phyloP scores from a whole-genome alignment of 1,284 basidiomycete genomes.

The Papiliotrema flavescens region DNA sequence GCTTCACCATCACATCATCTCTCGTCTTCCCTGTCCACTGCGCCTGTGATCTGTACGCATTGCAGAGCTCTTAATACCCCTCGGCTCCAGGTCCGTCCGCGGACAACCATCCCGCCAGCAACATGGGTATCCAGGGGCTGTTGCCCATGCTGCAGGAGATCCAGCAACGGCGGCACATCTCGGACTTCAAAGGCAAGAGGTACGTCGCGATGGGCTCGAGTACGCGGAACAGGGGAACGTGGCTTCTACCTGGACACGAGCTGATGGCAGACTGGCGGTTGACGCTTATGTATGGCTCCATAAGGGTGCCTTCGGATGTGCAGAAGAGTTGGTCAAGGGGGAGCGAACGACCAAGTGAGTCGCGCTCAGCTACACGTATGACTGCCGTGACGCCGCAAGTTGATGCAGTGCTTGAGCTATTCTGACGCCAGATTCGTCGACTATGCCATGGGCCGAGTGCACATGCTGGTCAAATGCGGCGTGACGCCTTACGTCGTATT shows the following conservation, averaged over 20 bases:
- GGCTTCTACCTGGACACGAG: constrained; percentile 7
- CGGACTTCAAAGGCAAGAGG: constrained; percentile 75
- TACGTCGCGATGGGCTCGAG: constrained; percentile 17
- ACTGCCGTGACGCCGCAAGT: not conserved
- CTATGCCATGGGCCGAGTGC: constrained; percentile 89
- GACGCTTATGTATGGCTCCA: constrained; percentile 92
- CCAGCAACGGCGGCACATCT: constrained; percentile 70
- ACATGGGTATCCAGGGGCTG: constrained; percentile 92
- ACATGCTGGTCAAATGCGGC: constrained; percentile 76
- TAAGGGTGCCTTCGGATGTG: constrained; percentile 85
- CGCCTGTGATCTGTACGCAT: too few relatives aligned
- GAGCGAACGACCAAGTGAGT: constrained; percentile 75
- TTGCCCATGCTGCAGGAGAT: constrained; percentile 89
- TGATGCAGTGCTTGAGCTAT: not conserved
- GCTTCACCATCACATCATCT: too few relatives aligned
- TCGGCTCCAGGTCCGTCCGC: too few relatives aligned
- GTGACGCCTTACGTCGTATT: constrained; percentile 92
- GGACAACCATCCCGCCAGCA: not conserved
- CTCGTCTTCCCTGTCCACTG: too few relatives aligned
- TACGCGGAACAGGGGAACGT: not conserved
- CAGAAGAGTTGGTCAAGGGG: constrained; percentile 83
- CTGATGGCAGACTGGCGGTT: constrained; percentile 10
- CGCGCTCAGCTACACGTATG: not conserved
- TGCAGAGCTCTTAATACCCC: too few relatives aligned
- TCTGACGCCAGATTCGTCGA: constrained; percentile 74